These are phyloP conservation scores for Laetiporus sulphureus DNA, from an alignment of 1,284 basidiomycete genomes.

Conservation along the genomic window DNA sequence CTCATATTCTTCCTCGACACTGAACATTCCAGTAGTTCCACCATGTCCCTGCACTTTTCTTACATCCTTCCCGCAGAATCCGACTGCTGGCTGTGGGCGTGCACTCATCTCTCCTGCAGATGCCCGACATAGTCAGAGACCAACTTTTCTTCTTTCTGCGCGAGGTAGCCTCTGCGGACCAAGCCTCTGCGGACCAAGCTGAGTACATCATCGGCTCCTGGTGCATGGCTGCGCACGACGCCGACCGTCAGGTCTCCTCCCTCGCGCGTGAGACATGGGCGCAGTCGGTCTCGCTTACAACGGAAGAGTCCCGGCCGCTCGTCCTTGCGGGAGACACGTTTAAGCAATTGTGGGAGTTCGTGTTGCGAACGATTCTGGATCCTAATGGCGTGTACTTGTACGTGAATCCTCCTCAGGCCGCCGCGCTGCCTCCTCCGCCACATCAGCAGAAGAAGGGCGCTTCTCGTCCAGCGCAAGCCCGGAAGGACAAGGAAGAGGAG, in stretches of 20 bases:
- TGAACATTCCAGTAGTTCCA: conserved; percentile 53
- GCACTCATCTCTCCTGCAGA: conserved; percentile 62
- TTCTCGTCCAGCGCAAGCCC: conserved; percentile 17
- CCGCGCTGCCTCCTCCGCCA: conserved; percentile 22
- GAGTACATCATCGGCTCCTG: conserved; percentile 76
- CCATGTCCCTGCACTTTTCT: conserved; percentile 76
- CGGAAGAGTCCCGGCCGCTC: conserved; percentile 20
- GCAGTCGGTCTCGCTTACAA: conserved; percentile 27
- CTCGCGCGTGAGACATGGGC: conserved; percentile 52
- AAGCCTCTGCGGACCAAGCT: conserved; percentile 36
- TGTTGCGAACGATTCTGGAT: conserved; percentile 54
- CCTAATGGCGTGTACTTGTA: conserved; percentile 58
- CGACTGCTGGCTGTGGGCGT: conserved; percentile 64
- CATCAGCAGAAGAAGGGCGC: conserved; percentile 29
- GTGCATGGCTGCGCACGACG: conserved; percentile 69
- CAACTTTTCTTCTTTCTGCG: conserved; percentile 55
- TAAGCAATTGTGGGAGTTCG: conserved; percentile 39
- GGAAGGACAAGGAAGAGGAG: conserved; percentile 22
- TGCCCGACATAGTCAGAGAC: conserved; percentile 40
- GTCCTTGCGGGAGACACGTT: conserved; percentile 30
- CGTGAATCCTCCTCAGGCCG: conserved; percentile 61
- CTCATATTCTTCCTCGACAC: not conserved
- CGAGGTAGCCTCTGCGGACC: conserved; percentile 37
- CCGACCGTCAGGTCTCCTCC: conserved; percentile 57
- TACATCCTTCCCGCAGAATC: conserved; percentile 78